Conservation (phyloP, 257 asterid genomes). For the Solanum commersonii region DNA sequence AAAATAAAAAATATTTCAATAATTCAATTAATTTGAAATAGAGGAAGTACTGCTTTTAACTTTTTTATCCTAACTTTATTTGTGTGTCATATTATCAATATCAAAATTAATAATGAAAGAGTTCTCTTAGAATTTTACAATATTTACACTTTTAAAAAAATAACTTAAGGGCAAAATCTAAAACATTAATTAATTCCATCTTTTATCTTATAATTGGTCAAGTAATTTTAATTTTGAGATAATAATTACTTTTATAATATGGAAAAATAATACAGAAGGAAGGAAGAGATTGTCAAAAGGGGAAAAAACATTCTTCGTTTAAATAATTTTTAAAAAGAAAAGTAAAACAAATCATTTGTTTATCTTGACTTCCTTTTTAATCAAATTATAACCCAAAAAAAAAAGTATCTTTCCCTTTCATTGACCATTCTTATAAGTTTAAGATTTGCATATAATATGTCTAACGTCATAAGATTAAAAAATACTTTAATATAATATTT, state of each 20-base stretch:
- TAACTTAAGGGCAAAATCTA: background rate
- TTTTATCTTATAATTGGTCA: background rate
- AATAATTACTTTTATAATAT: background rate
- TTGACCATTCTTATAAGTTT: background rate
- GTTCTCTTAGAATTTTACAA: background rate
- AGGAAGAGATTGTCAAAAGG: background rate
- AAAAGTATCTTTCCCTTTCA: background rate
- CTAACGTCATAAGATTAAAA: rapidly evolving
- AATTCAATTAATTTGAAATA: too few species aligned
- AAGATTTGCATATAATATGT: too few species aligned
- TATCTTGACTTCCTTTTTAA: background rate
- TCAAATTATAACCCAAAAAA: too few species aligned
- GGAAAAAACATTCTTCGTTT: background rate
- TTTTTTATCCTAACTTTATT: background rate
- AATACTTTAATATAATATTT: too few species aligned
- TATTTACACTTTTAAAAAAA: too few species aligned
- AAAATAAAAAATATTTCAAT: too few species aligned
- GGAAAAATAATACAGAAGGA: background rate
- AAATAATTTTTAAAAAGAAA: too few species aligned
- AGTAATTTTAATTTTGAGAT: background rate
- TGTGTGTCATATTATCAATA: background rate
- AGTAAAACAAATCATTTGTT: background rate
- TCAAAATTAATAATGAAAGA: background rate
- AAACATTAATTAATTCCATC: background rate
- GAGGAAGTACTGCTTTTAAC: background rate